These are phyloP conservation scores for Penicillium paneum DNA, from an alignment of 2,329 filamentous ascomycete genomes.

Conservation along the genomic window DNA sequence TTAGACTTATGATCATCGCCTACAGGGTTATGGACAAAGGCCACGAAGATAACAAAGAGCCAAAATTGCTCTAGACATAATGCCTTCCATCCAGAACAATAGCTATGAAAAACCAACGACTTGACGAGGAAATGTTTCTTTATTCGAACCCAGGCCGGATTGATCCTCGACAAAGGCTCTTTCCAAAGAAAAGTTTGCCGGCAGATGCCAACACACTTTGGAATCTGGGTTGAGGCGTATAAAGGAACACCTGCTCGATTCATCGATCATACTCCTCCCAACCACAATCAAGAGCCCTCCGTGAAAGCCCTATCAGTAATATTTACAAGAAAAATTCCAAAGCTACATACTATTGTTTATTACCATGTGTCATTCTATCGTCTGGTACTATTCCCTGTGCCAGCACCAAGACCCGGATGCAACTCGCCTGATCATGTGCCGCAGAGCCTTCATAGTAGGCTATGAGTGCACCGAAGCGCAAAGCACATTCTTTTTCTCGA, in stretches of 20 bases:
- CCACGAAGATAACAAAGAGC: neutral
- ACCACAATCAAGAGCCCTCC: neutral
- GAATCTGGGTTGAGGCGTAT: neutral
- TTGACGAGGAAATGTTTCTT: neutral
- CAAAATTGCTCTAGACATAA: neutral
- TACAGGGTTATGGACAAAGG: neutral
- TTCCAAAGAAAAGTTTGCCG: neutral
- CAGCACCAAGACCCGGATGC: slow-evolving; percentile 13
- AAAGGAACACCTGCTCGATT: neutral
- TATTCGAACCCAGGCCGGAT: neutral
- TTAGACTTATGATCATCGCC: neutral
- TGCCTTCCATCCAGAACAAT: neutral
- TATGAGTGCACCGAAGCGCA: slow-evolving; percentile 13
- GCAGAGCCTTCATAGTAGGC: slow-evolving; percentile 9
- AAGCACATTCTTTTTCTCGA: slow-evolving; percentile 6
- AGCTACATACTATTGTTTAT: neutral
- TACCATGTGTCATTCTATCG: slow-evolving; percentile 25
- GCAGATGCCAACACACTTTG: neutral
- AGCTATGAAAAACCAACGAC: neutral
- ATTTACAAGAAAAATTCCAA: neutral
- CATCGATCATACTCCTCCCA: neutral
- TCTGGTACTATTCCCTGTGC: slow-evolving; percentile 26
- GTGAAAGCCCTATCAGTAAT: neutral
- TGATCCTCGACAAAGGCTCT: neutral
- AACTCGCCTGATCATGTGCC: slow-evolving; percentile 17